Evolutionary conservation across 345 rosid species (phyloP).

Genomic region (Boechera retrofracta): DNA sequence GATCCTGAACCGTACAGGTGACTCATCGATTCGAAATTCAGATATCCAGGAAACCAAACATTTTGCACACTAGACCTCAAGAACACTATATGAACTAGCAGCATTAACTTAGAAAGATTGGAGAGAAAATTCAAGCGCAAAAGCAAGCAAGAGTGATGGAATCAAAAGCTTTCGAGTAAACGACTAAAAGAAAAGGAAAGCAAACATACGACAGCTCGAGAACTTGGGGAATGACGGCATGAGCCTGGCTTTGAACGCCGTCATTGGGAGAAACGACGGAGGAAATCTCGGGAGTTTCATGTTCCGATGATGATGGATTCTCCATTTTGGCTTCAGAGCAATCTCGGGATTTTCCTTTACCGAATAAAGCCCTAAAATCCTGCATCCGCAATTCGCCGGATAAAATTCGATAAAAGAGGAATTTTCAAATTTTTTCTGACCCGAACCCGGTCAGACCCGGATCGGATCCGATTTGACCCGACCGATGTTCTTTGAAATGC

Average conservation of each 20-base stretch:
- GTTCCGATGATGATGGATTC: conserved; percentile 37
- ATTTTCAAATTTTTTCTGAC: not conserved
- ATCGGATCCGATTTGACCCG: not conserved
- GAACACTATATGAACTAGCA: conserved; percentile 9
- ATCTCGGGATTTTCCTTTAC: not conserved
- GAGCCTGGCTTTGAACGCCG: conserved; percentile 21
- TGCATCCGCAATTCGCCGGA: not conserved
- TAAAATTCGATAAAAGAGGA: not conserved
- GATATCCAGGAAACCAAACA: not conserved
- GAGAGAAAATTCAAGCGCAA: not conserved
- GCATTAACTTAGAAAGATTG: not conserved
- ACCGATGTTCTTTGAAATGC: too few species aligned
- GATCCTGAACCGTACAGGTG: conserved; percentile 16
- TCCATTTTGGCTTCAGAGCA: conserved; percentile 25
- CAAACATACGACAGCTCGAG: conserved; percentile 34
- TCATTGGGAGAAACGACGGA: conserved; percentile 32
- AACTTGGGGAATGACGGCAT: not conserved
- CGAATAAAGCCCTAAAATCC: conserved; percentile 28
- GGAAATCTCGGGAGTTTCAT: conserved; percentile 8
- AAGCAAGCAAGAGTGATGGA: conserved; percentile 17
- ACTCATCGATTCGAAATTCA: conserved; percentile 6
- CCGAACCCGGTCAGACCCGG: not conserved
- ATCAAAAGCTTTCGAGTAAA: not conserved
- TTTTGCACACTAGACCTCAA: not conserved
- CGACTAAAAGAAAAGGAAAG: not conserved